phyloP scores from a whole-genome alignment of 805 yeast species.

The Cyberlindnera galapagoensis region DNA sequence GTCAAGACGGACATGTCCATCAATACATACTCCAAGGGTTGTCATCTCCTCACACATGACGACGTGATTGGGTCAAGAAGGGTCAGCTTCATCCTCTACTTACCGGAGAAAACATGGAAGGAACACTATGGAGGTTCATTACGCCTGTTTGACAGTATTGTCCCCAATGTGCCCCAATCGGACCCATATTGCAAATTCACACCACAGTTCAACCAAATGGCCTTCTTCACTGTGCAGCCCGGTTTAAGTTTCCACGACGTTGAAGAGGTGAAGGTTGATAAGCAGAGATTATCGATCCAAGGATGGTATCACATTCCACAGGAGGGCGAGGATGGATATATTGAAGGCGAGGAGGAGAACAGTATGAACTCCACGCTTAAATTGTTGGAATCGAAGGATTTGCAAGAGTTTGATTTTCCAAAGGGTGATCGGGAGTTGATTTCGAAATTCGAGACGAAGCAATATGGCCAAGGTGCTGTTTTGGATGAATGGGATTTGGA shows the following conservation, averaged over 20 bases:
- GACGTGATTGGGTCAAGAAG: conserved; percentile 96
- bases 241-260: conserved; percentile 97
- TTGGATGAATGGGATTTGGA: conserved; percentile 37
- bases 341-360: conserved; percentile 75
- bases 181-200: conserved; percentile 66
- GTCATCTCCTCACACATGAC: conserved; percentile 92
- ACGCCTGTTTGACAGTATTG: conserved; percentile 77
- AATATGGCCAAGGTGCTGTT: conserved; percentile 13
- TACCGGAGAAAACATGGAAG: conserved; percentile 87
- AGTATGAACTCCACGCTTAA: conserved; percentile 72
- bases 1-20: conserved; percentile 85
- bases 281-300: conserved; percentile 85
- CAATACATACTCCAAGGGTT: conserved; percentile 86
- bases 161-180: conserved; percentile 83
- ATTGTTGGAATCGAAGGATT: conserved; percentile 67
- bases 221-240: conserved; percentile 93
- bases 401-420: conserved; percentile 80
- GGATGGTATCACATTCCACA: conserved; percentile 99
- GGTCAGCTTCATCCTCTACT: conserved; percentile 84
- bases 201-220: conserved; percentile 94
- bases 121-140: conserved; percentile 91
- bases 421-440: conserved; percentile 46
- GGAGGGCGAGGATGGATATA: conserved; percentile 78
- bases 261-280: conserved; percentile 90
- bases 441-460: conserved; percentile 32